Base-by-base conservation (phyloP, 169 alveolate species). In the Cryptosporidium felis region DNA sequence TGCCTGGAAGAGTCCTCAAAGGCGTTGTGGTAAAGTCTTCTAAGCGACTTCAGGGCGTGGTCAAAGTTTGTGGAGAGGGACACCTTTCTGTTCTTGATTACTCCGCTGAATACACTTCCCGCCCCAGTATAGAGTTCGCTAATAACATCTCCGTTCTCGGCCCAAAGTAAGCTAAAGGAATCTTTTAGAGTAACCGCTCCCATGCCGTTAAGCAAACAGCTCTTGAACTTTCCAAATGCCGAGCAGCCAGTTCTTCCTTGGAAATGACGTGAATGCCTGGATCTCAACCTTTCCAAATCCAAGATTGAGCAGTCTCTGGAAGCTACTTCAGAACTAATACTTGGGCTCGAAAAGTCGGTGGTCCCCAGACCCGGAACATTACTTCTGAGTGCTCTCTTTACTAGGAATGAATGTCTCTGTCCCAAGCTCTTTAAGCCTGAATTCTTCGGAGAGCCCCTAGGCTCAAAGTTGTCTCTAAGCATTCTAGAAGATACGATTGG, bases 91-190 rank as follows among this genome's bases (percentile, higher is more conserved):
- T 94, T 92, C 90, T 94, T 93, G 5, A 97, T 96, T 14, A 95
- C 97, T 41, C 95, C 93, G 14, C 98, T 93, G 44, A 93, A 94
- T 21, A 95, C 96, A 46, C 98, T 93, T 10, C 96, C 96, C 10
- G 99, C 96, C n/a, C 98, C 98, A 2, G 99, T 91, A 89, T 95
- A 95, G 61, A 94, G 92, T 42, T 92, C 91, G 67, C 97, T 93
- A 8, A 97, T 90, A 62, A 89, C 90, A 85, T 95, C 98, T 6
- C 99, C 99, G 82, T 95, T 94, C 60, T 92, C 97, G 28, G 97
- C 97, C 98, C 99, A 96, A 79, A 94, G 88, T 61, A 89, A 80
- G 82, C 93, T 93, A 89, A 94, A 90, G 60, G 90, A 82, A 62
- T 88, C 92, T 82, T 92, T 91, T 45, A 90, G 23, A 9, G 85